Evolutionary conservation across 1,284 basidiomycete genomes (phyloP).

Genomic region (Athelia psychrophila): DNA sequence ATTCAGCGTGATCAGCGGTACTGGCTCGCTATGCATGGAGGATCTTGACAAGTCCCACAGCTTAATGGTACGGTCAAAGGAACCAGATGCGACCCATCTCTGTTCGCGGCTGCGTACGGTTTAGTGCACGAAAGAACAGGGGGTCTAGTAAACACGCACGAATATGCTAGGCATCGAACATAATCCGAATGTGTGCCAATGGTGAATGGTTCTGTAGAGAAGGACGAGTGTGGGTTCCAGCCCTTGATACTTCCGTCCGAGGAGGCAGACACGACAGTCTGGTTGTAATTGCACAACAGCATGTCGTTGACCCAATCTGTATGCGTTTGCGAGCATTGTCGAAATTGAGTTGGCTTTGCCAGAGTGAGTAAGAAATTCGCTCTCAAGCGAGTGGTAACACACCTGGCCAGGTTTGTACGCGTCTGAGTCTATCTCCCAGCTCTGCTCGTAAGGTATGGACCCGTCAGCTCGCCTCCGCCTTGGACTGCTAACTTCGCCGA

Average conservation of each 20-base stretch:
- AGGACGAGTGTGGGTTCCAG: slow-evolving; percentile 83
- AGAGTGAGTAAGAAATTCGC: slow-evolving; percentile 2
- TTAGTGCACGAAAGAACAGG: slow-evolving; percentile 6
- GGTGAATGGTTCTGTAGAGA: slow-evolving; percentile 53
- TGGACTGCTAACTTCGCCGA: slow-evolving; percentile 64
- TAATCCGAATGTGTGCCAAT: slow-evolving; percentile 93
- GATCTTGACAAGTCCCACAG: slow-evolving; percentile 84
- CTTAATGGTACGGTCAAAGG: slow-evolving; percentile 91
- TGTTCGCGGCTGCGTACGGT: slow-evolving; percentile 58
- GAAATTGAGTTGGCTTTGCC: slow-evolving; percentile 56
- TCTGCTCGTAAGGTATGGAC: slow-evolving; percentile 62
- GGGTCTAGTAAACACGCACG: slow-evolving; percentile 40
- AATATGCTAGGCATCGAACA: slow-evolving; percentile 81
- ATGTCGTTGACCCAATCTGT: slow-evolving; percentile 98
- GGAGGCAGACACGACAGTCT: slow-evolving; percentile 95
- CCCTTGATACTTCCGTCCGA: slow-evolving; percentile 94
- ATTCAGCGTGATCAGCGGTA: slow-evolving; percentile 57
- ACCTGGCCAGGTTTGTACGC: slow-evolving; percentile 42
- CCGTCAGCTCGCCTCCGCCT: slow-evolving; percentile 30
- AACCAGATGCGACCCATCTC: slow-evolving; percentile 90
- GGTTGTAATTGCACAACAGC: slow-evolving; percentile 88
- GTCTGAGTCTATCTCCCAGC: slow-evolving; percentile 75
- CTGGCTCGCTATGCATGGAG: slow-evolving; percentile 23
- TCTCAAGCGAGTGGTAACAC: not conserved
- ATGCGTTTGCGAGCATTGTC: slow-evolving; percentile 84